Conservation (phyloP, 306 rosid genomes). For the Dalbergia cochinchinensis region DNA sequence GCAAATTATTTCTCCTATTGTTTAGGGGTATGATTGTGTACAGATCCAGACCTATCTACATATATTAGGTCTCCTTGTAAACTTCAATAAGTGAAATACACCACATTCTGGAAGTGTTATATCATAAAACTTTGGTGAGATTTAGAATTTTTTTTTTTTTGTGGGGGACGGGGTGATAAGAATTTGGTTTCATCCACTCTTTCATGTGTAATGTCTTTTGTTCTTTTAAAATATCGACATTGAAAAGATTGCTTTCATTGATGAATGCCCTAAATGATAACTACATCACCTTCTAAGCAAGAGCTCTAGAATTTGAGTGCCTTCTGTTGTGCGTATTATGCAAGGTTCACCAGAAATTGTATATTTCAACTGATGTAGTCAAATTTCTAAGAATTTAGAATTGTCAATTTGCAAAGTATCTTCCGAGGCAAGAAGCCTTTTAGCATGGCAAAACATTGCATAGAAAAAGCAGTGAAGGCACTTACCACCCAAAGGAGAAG, state of each 20-base stretch:
- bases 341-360: conserved; percentile 5
- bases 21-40: too few species aligned
- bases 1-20: too few species aligned
- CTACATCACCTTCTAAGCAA: too few species aligned
- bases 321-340: conserved; percentile 11
- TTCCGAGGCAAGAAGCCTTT: conserved; percentile 24
- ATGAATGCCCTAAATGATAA: not conserved
- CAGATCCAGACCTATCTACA: too few species aligned
- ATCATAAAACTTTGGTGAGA: too few species aligned
- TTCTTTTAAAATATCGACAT: not conserved
- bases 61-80: too few species aligned
- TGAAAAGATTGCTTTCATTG: conserved; percentile 1
- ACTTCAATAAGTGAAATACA: too few species aligned
- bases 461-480: conserved; percentile 27
- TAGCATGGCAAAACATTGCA: too few species aligned
- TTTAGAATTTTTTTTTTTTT: too few species aligned
- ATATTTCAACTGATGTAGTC: conserved; percentile 19
- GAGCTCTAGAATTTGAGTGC: too few species aligned
- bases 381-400: conserved; percentile 35
- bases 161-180: not conserved
- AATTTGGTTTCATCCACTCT: conserved; percentile 8
- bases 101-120: too few species aligned
- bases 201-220: conserved; percentile 13
- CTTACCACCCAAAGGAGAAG: conserved; percentile 97
- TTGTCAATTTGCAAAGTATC: conserved; percentile 6